Conservation (phyloP, 2,329 filamentous ascomycete species). For the Sclerotiophoma versabilis region DNA sequence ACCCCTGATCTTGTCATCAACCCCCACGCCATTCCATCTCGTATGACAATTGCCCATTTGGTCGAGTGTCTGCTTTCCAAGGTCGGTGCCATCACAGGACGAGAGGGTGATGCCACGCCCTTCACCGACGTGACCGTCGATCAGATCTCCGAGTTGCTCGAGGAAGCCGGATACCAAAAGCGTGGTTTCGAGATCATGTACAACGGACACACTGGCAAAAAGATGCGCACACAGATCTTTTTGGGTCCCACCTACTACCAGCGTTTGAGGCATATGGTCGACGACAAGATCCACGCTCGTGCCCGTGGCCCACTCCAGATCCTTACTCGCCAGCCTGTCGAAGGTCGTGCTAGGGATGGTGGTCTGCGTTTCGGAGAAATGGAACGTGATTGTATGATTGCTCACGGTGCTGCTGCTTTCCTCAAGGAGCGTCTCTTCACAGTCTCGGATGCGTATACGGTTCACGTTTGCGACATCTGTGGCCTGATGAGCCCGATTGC, state of each 20-base stretch:
- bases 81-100: slow-evolving; percentile 89
- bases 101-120: slow-evolving; percentile 95
- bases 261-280: slow-evolving; percentile 98
- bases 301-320: slow-evolving; percentile 97
- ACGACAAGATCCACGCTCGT: slow-evolving; percentile 99
- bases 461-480: slow-evolving; percentile 98
- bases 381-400: slow-evolving; percentile 99
- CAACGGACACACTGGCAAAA: slow-evolving; percentile 94
- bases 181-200: slow-evolving; percentile 99
- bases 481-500: slow-evolving; percentile 98
- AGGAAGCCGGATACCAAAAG: slow-evolving; percentile 92
- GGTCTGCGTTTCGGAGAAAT: slow-evolving; percentile 99
- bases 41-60: slow-evolving; percentile 99
- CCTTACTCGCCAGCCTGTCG: slow-evolving; percentile 93
- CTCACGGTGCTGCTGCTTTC: slow-evolving; percentile 96
- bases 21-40: slow-evolving; percentile 97
- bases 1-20: slow-evolving; percentile 98
- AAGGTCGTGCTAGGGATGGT: slow-evolving; percentile 97
- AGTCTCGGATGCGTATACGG: slow-evolving; percentile 96
- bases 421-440: slow-evolving; percentile 97
- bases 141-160: slow-evolving; percentile 83
- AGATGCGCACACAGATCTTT: slow-evolving; percentile 94
- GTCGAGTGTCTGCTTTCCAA: slow-evolving; percentile 98
- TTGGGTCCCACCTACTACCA: slow-evolving; percentile 98
- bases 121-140: slow-evolving; percentile 98